Base-by-base conservation (phyloP, 305 asterid genomes). In the Fraxinus angustifolia region DNA sequence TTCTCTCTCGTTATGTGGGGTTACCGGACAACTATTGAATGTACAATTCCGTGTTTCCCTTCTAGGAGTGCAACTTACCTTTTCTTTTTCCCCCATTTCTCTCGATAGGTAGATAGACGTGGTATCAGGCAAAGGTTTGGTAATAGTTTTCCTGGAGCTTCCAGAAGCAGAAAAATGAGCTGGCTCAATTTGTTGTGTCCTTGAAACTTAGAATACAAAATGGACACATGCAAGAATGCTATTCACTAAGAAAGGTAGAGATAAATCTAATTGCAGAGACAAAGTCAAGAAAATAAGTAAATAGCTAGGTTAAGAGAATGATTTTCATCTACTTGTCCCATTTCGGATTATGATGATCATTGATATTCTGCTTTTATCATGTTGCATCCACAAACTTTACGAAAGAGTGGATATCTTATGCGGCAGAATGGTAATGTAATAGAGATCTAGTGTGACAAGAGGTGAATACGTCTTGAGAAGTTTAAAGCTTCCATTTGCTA, bases 391-490 rank as follows among this genome's bases (percentile, higher is more conserved):
- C 58, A 14, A 21, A 68, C 16, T 38, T 67, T 77, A 31, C 56
- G 58, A 50, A 53, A 74, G 77, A 79, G 31, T 65, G 77, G 83
- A 19, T 74, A 21, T 62, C 67, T 35, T 23, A 72, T 82, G 50
- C 75, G 10, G 73, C 62, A 72, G 75, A 70, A 21, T 79, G 60
- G 48, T 83, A 48, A 42, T 50, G 74, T 34, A 76, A 75, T 72
- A 78, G 48, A 30, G 23, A 62, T 19, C 33, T 62, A 62, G 14
- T 23, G 71, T 62, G 71, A 62, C 71, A 56, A n/a, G 71, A 62
- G 78, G 73, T 60, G 77, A 73, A 78, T 35, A 42, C n/a, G 16
- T 80, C 35, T 10, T 70, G 80, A 79, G 62, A 86, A 74, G 76
- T 67, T 72, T 10, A 56, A 26, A 23, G 71, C 72, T 31, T 40